Base-by-base conservation (phyloP, 352 stramenopile species). In the Globisporangium recalcitrans region DNA sequence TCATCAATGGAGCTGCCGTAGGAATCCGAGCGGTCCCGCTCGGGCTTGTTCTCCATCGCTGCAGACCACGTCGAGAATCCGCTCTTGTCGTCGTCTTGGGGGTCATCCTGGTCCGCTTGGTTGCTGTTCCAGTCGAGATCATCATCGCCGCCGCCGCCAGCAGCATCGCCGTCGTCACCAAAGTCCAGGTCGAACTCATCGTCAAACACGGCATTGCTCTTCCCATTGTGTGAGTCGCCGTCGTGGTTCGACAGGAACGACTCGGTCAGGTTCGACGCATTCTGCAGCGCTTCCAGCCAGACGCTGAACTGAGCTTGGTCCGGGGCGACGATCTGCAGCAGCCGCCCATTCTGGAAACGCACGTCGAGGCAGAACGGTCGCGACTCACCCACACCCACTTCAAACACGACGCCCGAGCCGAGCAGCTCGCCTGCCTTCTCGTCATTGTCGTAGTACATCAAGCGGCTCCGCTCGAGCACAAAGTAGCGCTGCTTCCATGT, bases 401-500 rank as follows among this genome's bases (percentile, higher is more conserved):
- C 79, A 29, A 90, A 88, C 11, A 92, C 80, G n/a, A 84, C 64
- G 1, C 82, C 82, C 13, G 75, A 83, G 9, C 82, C 82, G 19
- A 91, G 61, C 5, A 79, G 26, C 22, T 87, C 75, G 22, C 73
- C 69, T 69, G 62, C 60, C 22, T 60, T 67, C 13, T 60, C 63
- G 54, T 79, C 61, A 26, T 52, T 67, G 10, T 62, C 65, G 58
- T 79, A 85, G 59, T 95, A 95, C 29, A 67, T 71, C 1, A 95
- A 53, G 11, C 77, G 74, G 16, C 77, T 89, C n/a, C 75, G 70
- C 49, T 83, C 68, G 47, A 95, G 73, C 21, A 83, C 68, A 42
- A 95, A 90, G 60, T 85, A 92, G 8, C 81, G 73, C n/a, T 78
- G 71, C 67, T 93, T 95, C 86, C 86, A 95, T 0, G 71, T 90